Evolutionary conservation across 495 filamentous ascomycete genomes (phyloP).

Genomic region (Trichocladium antarcticum): DNA sequence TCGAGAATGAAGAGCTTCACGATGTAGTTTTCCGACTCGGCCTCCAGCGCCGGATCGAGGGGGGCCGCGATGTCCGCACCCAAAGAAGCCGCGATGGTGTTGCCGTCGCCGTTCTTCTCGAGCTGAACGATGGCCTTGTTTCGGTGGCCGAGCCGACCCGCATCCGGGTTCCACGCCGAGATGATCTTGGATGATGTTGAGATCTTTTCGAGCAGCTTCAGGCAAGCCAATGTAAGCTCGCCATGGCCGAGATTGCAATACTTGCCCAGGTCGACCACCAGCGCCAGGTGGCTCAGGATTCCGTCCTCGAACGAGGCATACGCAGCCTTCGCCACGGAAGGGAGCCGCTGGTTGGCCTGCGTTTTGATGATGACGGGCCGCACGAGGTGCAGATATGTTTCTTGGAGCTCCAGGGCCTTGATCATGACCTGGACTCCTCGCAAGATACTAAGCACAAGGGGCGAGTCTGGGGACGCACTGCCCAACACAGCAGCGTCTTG

Average conservation of each 20-base stretch:
- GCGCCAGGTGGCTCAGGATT: constrained; percentile 61
- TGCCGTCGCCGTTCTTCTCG: constrained; percentile 56
- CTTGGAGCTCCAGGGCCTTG: constrained; percentile 69
- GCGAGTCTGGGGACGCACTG: constrained; percentile 56
- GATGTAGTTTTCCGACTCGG: constrained; percentile 52
- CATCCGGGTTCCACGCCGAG: constrained; percentile 41
- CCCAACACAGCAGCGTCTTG: constrained; percentile 58
- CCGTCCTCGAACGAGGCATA: constrained; percentile 86
- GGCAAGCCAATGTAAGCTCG: constrained; percentile 60
- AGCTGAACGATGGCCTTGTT: constrained; percentile 75
- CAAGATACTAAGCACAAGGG: constrained; percentile 60
- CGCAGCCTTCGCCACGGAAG: constrained; percentile 54
- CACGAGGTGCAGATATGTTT: constrained; percentile 81
- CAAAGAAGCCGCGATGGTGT: constrained; percentile 57
- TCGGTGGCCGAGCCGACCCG: constrained; percentile 42
- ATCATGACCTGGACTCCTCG: constrained; percentile 71
- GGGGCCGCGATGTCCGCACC: constrained; percentile 51
- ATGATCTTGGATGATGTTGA: constrained; percentile 67
- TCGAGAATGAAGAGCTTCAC: constrained; percentile 70
- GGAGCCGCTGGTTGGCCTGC: constrained; percentile 21
- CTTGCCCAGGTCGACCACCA: constrained; percentile 67
- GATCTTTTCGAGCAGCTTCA: constrained; percentile 74
- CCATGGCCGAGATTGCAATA: constrained; percentile 74
- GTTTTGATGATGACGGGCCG: constrained; percentile 60
- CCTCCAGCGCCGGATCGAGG: constrained; percentile 52